These are phyloP conservation scores for Albophoma yamanashiensis DNA, from an alignment of 2,329 filamentous ascomycete species.

Conservation along the genomic window DNA sequence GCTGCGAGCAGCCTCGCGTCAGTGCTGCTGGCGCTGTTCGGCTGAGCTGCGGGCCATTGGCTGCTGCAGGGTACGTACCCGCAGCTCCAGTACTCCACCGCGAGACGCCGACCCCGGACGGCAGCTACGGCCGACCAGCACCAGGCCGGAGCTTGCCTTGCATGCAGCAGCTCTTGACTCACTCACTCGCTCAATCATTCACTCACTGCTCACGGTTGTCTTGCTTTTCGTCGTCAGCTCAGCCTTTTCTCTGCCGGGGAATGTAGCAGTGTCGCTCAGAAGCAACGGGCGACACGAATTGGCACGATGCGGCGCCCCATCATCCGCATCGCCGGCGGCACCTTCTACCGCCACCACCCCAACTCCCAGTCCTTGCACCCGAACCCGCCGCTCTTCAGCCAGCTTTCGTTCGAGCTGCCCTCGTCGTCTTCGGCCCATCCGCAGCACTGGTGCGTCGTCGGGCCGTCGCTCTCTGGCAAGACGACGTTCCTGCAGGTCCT, in stretches of 20 bases:
- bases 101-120: conserved; percentile 4
- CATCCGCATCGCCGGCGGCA: conserved; percentile 65
- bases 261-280: not conserved
- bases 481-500: conserved; percentile 76
- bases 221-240: too few species aligned
- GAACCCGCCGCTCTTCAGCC: conserved; percentile 65
- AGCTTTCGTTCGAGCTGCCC: conserved; percentile 60
- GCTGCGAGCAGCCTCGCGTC: conserved; percentile 18
- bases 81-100: not conserved
- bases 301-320: conserved; percentile 37
- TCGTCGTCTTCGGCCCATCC: conserved; percentile 37
- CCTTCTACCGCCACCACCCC: conserved; percentile 73
- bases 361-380: conserved; percentile 33
- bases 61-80: not conserved
- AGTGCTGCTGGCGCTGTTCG: not conserved
- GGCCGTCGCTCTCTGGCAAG: conserved; percentile 66
- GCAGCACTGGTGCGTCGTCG: conserved; percentile 76
- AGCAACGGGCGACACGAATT: not conserved
- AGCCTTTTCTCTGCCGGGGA: fast-evolving
- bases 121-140: not conserved
- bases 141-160: not conserved
- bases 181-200: not conserved
- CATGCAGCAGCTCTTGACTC: not conserved
- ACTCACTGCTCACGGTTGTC: not conserved
- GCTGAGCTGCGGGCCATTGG: not conserved